Percentiles rank a stretch among this genome's conserved stretches.
These are phyloP conservation scores for Hanseniaspora gamundiae DNA, from an alignment of 1,139 yeast genomes.

Conservation along the genomic window DNA sequence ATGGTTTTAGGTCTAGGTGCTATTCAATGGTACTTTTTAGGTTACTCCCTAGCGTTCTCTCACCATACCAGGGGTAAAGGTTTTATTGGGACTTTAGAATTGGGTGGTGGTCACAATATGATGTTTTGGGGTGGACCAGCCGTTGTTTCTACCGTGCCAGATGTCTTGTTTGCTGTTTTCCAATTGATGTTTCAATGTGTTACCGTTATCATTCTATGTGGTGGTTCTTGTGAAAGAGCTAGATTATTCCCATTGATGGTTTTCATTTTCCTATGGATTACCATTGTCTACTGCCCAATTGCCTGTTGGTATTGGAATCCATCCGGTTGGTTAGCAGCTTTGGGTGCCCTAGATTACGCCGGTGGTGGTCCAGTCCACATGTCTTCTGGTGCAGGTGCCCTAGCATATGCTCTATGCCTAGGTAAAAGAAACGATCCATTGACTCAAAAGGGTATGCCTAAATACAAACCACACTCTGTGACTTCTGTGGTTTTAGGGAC, in stretches of 20 bases:
- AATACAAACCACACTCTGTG: constrained; percentile 85
- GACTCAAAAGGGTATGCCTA: constrained; percentile 59
- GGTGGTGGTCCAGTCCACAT: constrained; percentile 99
- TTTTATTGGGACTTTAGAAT: constrained; percentile 68
- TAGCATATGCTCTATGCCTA: constrained; percentile 79
- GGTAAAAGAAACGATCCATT: constrained; percentile 88
- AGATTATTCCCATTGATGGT: constrained; percentile 93
- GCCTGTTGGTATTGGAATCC: constrained; percentile 98
- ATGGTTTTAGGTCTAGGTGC: constrained; percentile 73
- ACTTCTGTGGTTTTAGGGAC: constrained; percentile 89
- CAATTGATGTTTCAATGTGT: constrained; percentile 95
- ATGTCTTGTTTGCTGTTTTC: constrained; percentile 74
- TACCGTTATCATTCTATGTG: constrained; percentile 86
- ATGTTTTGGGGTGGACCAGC: constrained; percentile 57
- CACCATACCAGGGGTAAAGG: constrained; percentile 47
- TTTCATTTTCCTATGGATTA: constrained; percentile 83
- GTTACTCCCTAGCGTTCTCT: constrained; percentile 78
- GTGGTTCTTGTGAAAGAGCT: constrained; percentile 98
- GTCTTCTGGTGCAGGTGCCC: constrained; percentile 87
- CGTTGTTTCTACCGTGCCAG: constrained; percentile 60
- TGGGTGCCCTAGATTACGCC: constrained; percentile 89
- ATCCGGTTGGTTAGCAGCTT: constrained; percentile 70
- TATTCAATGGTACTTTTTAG: constrained; percentile 98
- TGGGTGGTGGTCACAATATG: constrained; percentile 68
- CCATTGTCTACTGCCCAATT: constrained; percentile 89